Evolutionary conservation across 768 basidiomycete genomes (phyloP), one percentile per base, ranked within the genome.

Genomic region (Auricularia auricula-judae): DNA sequence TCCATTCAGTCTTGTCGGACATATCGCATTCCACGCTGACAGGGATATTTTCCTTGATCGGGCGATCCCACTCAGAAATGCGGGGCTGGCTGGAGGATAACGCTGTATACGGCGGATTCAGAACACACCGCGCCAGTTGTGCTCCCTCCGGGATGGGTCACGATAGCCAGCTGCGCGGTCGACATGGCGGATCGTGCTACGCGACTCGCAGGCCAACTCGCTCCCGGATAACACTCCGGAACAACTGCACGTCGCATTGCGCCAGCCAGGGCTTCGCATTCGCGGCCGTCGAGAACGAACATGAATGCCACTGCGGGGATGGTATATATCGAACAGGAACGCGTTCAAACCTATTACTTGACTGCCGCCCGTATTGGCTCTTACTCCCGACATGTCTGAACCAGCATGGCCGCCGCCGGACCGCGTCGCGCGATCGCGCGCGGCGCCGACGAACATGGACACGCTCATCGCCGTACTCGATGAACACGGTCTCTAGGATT

Each of bases 1-100:
- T 21, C 8, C 14, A 18, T 18, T 5, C 75, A 77, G 80, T 42
- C 12, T 14, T 14, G 39, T 14, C 8, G 12, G 81, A 10, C 5
- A 16, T 4, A 51, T 5, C 47, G 14, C 47, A 14, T 10, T 7
- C 47, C 4, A 5, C 47, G 18, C 14, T 16, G 21, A 16, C 39
- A 4, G 5, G 5, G 5, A 21, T 18, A 8, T 18, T 18, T 12
- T 8, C 21, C 21, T 5, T 51, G 47, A 5, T 21, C 47, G 5
- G 47, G 47, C 14, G 47, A 51, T 18, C 5, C 14, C 47, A 12
- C 47, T 8, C 47, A 51, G 21, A 51, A 16, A 18, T 51, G 47
- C 47, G 47, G 47, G 11, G 47, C 10, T 18, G 47, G 16, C 47
- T 51, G 47, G 47, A 8, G 47, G 11, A 51, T 51, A 8, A 18